Conservation (phyloP, 208 protist genomes). For the Crithidia expoeki region DNA sequence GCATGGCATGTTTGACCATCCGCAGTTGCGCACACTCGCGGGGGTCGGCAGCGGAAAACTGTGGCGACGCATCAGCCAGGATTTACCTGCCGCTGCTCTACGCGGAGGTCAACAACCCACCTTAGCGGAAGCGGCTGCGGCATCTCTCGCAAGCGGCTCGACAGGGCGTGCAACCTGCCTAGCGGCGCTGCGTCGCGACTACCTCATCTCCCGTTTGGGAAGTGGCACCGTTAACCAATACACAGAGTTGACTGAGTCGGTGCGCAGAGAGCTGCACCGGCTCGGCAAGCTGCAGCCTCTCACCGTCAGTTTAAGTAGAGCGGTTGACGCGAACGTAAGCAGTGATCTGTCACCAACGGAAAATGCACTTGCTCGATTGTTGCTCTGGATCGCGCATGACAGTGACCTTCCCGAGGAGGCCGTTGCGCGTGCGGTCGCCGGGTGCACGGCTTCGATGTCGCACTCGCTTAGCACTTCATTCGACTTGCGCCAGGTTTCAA, state of each 20-base stretch:
- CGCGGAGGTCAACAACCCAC: slow-evolving; percentile 7
- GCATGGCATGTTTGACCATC: slow-evolving; percentile 27
- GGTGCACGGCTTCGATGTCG: slow-evolving; percentile 18
- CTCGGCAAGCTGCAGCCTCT: background rate
- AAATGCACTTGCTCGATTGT: slow-evolving; percentile 8
- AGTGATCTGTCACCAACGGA: slow-evolving; percentile 8
- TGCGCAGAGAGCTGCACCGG: background rate
- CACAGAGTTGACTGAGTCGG: background rate
- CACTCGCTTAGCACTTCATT: slow-evolving; percentile 17
- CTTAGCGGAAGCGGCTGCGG: slow-evolving; percentile 7
- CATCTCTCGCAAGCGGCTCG: background rate
- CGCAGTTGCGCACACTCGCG: slow-evolving; percentile 10
- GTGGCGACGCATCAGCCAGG: slow-evolving; percentile 13
- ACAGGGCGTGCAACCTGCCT: slow-evolving; percentile 10
- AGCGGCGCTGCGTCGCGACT: slow-evolving; percentile 12
- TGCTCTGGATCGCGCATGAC: slow-evolving; percentile 27
- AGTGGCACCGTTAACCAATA: background rate
- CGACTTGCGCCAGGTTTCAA: background rate
- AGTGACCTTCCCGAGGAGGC: slow-evolving; percentile 5
- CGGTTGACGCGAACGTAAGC: background rate
- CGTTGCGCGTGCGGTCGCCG: slow-evolving; percentile 13
- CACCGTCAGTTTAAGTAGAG: background rate
- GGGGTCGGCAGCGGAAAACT: slow-evolving; percentile 22
- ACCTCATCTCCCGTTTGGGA: slow-evolving; percentile 1
- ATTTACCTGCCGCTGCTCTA: background rate